Evolutionary conservation across 306 rosid genomes (phyloP), one percentile per base, ranked within the genome.

Genomic region (Quercus berberidifolia): DNA sequence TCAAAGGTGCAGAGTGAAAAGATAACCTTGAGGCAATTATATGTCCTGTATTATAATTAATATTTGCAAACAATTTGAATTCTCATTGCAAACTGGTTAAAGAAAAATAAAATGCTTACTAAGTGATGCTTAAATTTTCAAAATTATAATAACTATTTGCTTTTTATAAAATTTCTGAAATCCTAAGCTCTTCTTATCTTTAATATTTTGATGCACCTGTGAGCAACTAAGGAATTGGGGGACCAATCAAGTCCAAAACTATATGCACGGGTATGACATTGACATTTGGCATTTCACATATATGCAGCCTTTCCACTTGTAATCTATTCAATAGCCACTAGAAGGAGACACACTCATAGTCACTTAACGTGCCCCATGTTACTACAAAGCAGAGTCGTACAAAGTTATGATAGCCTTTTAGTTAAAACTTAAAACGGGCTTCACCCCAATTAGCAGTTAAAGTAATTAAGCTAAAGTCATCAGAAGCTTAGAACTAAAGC

Each of bases 171-270:
- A 23, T 59, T 4, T 59, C 31, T 59, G 23, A 4, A 59, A 20
- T 11, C 65, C 65, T 59, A 59, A 20, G 25, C 17, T 59, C 65
- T 58, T 58, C 4, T 11, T 38, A 38, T 38, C 46, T 3, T 26
- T 26, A 25, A 59, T 23, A 26, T 23, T 59, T 25, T 23, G 19
- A 65, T 3, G 46, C 15, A 31, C 6, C 7, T 15, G 46, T 1
- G 21, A 74, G 59, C 71, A 83, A 65, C 21, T 46, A 78, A 33
- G 70, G 59, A 15, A 73, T 23, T 15, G 55, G 65, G 41, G 83
- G 90, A 81, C 86, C 84, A 84, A 72, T 51, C 62, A 65, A 18
- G 51, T 31, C 71, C 46, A 65, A 10, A 65, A 52, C 15, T 59
- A 79, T 73, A 76, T 72, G 78, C 75, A 81, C 49, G 55, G 60